A percentile compares a stretch with the other conserved stretches of the same genome.
Evolutionary conservation across 2,329 filamentous ascomycete species (phyloP).

Genomic region (Venturia effusa): DNA sequence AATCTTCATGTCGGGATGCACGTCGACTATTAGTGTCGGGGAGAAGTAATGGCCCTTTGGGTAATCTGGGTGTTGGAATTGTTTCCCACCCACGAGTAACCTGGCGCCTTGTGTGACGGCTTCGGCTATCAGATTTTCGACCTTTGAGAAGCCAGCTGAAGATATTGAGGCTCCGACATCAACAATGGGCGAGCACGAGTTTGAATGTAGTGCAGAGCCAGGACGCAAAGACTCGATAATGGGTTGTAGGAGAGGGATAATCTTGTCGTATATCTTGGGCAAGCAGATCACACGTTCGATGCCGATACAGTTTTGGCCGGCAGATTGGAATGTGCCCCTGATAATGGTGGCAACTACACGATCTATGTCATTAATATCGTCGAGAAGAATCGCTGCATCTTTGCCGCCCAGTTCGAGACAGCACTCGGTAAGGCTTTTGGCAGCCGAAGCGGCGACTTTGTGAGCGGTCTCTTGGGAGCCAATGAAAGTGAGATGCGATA

Average conservation of each 20-base stretch:
- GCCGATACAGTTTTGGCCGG: constrained; percentile 95
- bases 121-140: constrained; percentile 66
- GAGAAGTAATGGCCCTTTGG: constrained; percentile 81
- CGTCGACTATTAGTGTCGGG: constrained; percentile 84
- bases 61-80: constrained; percentile 59
- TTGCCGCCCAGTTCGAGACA: constrained; percentile 92
- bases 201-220: constrained; percentile 54
- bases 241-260: constrained; percentile 60
- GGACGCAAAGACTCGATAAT: constrained; percentile 65
- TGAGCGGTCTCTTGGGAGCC: constrained; percentile 80
- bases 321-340: constrained; percentile 86
- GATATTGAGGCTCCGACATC: constrained; percentile 92
- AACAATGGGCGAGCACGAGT: constrained; percentile 35
- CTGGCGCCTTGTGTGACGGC: constrained; percentile 71
- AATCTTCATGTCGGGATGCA: constrained; percentile 75
- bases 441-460: constrained; percentile 75
- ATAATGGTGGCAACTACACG: constrained; percentile 75
- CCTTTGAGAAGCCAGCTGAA: constrained; percentile 57
- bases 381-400: constrained; percentile 81
- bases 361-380: constrained; percentile 58
- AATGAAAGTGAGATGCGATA: constrained; percentile 92
- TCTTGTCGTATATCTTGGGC: constrained; percentile 55
- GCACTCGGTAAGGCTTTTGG: constrained; percentile 75
- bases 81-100: constrained; percentile 68
- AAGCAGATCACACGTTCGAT: constrained; percentile 63